Percentiles rank a stretch among this genome's conserved stretches.
Conservation (phyloP, 164 flowering plant genomes). For the Aristolochia contorta region DNA sequence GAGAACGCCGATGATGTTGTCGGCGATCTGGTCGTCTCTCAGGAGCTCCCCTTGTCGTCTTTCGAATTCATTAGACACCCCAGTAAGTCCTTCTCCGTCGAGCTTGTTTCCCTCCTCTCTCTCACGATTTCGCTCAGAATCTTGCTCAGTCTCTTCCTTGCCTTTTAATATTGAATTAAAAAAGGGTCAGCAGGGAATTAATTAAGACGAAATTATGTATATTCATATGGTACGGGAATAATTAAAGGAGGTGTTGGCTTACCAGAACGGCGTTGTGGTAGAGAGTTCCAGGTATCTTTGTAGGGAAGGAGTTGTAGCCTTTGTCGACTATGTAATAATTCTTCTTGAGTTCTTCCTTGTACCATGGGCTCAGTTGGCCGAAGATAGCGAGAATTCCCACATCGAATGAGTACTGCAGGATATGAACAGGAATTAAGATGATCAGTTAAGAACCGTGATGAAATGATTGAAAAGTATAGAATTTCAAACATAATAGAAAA, state of each 20-base stretch:
- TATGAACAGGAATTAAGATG: neutral
- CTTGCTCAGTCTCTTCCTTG: constrained; percentile 55
- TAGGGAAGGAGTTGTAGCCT: constrained; percentile 78
- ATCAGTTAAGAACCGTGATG: neutral
- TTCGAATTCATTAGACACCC: constrained; percentile 41
- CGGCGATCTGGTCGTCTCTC: constrained; percentile 61
- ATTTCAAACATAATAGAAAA: constrained; percentile 3
- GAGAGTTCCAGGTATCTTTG: constrained; percentile 54
- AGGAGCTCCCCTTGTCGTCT: constrained; percentile 39
- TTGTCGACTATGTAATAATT: constrained; percentile 53
- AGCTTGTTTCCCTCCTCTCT: constrained; percentile 45
- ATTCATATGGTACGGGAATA: no score
- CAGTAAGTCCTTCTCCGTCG: constrained; percentile 37
- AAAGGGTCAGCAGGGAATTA: neutral
- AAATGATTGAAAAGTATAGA: neutral
- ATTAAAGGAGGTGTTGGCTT: constrained; percentile 6
- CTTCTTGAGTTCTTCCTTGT: constrained; percentile 39
- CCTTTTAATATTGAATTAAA: constrained; percentile 22
- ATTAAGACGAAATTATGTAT: neutral
- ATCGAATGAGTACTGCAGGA: constrained; percentile 57
- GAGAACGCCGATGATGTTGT: constrained; percentile 80
- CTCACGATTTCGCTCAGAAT: constrained; percentile 41
- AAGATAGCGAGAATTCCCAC: constrained; percentile 56
- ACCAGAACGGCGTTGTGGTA: constrained; percentile 56
- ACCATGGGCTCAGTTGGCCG: constrained; percentile 31